Conservation (phyloP, 2,329 filamentous ascomycete species). For the Pseudogymnoascus sp. region DNA sequence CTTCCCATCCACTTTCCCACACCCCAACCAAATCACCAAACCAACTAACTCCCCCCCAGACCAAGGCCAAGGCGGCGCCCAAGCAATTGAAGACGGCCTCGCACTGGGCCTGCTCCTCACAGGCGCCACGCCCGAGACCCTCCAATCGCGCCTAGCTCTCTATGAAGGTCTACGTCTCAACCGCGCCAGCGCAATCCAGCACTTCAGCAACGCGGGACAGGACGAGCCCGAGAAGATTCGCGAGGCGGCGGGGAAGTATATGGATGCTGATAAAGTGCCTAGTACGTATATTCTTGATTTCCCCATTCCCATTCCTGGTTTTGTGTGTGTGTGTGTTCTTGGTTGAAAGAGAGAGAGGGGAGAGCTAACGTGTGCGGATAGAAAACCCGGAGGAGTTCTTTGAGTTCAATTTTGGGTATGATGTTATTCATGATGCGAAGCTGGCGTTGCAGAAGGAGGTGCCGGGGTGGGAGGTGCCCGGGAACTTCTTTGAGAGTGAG, state of each 20-base stretch:
- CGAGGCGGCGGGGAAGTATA: constrained; percentile 23
- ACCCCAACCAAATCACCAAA: background rate
- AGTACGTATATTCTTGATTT: constrained; percentile 20
- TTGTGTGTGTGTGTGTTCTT: background rate
- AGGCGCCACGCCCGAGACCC: constrained; percentile 16
- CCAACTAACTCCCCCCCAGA: constrained; percentile 15
- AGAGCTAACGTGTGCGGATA: constrained; percentile 1
- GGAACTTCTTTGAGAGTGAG: constrained; percentile 18
- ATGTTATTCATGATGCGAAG: constrained; percentile 18
- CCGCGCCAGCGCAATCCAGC: constrained; percentile 32
- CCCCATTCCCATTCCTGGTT: background rate
- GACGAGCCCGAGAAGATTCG: constrained; percentile 27
- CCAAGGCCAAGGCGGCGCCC: constrained; percentile 28
- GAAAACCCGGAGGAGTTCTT: constrained; percentile 24
- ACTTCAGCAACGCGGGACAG: constrained; percentile 34
- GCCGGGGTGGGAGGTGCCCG: constrained; percentile 17
- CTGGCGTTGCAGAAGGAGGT: constrained; percentile 12
- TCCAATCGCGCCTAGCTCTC: constrained; percentile 21
- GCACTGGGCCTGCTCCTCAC: constrained; percentile 26
- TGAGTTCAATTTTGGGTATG: constrained; percentile 26
- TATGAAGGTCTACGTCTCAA: constrained; percentile 29
- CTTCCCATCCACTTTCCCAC: too few relatives aligned
- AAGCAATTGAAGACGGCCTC: constrained; percentile 30
- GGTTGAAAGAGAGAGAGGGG: background rate
- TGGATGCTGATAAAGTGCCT: constrained; percentile 27